Evolutionary conservation across 2,329 filamentous ascomycete genomes (phyloP).

Genomic region (Calcarisporium arbuscula): DNA sequence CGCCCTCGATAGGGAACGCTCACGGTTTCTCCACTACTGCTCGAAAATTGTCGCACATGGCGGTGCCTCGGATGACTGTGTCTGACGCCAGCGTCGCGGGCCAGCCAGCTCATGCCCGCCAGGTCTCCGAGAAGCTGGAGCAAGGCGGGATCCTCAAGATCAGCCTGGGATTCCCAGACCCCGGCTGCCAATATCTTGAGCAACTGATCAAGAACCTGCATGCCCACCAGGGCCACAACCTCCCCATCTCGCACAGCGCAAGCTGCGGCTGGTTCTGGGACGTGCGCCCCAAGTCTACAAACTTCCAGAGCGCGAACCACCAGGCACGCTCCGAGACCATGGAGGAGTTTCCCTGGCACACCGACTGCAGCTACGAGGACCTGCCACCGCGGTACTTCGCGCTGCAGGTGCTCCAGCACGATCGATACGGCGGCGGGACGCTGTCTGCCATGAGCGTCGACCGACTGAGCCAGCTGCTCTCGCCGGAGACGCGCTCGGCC

Average conservation of each 20-base stretch:
- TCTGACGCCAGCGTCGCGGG: constrained; percentile 10
- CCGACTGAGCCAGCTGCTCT: constrained; percentile 19
- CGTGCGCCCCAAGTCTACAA: constrained; percentile 23
- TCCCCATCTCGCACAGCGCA: constrained; percentile 35
- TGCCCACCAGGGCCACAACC: constrained; percentile 23
- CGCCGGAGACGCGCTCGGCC: constrained; percentile 12
- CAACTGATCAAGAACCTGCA: constrained; percentile 26
- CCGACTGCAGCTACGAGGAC: constrained; percentile 36
- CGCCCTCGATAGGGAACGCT: too few species aligned
- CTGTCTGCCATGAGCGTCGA: constrained; percentile 30
- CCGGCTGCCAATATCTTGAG: constrained; percentile 26
- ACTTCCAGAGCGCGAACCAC: constrained; percentile 22
- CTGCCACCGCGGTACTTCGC: constrained; percentile 31
- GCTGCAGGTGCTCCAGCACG: constrained; percentile 33
- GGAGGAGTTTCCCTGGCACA: constrained; percentile 37
- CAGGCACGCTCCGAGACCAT: constrained; percentile 36
- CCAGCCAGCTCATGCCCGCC: constrained; percentile 11
- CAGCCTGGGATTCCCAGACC: constrained; percentile 24
- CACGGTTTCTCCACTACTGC: too few species aligned
- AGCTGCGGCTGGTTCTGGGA: constrained; percentile 39
- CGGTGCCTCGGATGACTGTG: constrained; percentile 11
- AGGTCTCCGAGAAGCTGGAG: constrained; percentile 12
- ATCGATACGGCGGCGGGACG: constrained; percentile 32
- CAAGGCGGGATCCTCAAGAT: constrained; percentile 29
- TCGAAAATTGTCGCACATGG: too few species aligned